Evolutionary conservation across 2,329 filamentous ascomycete genomes (phyloP).

Genomic region (Fusarium sp.): DNA sequence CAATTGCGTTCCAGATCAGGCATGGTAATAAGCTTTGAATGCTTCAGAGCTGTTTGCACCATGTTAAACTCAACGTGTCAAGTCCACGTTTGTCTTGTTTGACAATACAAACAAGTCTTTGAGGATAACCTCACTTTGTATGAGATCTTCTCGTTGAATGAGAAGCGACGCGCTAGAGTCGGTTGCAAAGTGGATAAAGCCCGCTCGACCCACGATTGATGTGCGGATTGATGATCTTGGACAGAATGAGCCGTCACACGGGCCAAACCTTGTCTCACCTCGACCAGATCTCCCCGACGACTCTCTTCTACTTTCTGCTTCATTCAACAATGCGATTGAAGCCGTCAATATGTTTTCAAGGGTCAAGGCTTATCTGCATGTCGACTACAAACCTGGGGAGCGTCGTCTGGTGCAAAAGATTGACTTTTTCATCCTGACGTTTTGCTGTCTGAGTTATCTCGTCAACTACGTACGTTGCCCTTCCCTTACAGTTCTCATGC

Average conservation of each 20-base stretch:
- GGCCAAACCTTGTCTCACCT: neutral
- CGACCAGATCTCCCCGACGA: neutral
- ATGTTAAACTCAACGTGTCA: neutral
- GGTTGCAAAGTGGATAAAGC: neutral
- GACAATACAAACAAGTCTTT: neutral
- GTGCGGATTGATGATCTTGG: neutral
- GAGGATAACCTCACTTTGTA: neutral
- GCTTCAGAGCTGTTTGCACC: neutral
- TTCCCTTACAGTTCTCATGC: neutral
- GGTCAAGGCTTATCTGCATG: conserved; percentile 50
- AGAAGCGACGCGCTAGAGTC: neutral
- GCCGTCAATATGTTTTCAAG: conserved; percentile 18
- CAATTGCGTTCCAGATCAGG: neutral
- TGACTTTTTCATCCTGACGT: conserved; percentile 73
- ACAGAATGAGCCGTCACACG: neutral
- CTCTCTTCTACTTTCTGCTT: neutral
- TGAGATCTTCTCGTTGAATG: neutral
- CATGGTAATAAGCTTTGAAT: neutral
- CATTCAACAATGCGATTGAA: neutral
- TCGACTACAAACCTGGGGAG: conserved; percentile 53
- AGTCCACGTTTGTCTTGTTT: neutral
- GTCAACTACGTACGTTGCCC: conserved; percentile 60
- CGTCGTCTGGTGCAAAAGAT: conserved; percentile 66
- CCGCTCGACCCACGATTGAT: neutral
- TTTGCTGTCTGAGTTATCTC: conserved; percentile 71